Conservation (phyloP, 768 basidiomycete genomes). For the Tephrocybe sp. region DNA sequence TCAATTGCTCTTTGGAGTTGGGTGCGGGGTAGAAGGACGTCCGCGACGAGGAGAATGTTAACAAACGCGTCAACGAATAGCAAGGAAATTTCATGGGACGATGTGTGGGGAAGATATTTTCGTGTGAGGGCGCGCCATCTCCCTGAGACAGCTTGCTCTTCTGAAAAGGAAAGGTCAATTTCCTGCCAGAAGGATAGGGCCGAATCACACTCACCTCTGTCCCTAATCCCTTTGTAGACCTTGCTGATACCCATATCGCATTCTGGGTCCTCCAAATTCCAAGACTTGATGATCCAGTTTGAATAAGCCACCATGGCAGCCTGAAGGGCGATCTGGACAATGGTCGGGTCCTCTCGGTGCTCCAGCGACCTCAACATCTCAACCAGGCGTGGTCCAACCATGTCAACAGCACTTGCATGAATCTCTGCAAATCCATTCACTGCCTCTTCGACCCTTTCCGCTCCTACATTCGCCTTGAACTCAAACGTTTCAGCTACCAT, state of each 20-base stretch:
- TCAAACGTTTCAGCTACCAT: conserved; percentile 42
- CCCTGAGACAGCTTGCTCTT: conserved; percentile 41
- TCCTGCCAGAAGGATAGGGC: background rate
- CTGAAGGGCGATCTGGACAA: conserved; percentile 44
- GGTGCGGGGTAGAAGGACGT: conserved; percentile 23
- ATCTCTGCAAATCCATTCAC: conserved; percentile 22
- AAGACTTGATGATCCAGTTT: conserved; percentile 48
- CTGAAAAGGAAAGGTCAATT: conserved; percentile 18
- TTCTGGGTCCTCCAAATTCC: conserved; percentile 49
- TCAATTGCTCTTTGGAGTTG: conserved; percentile 36
- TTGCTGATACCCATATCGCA: conserved; percentile 39
- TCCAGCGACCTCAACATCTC: conserved; percentile 34
- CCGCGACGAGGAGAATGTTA: conserved; percentile 39
- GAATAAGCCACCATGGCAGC: conserved; percentile 43
- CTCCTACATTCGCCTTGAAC: conserved; percentile 9
- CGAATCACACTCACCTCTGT: conserved; percentile 26
- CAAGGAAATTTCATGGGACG: conserved; percentile 26
- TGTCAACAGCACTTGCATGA: conserved; percentile 25
- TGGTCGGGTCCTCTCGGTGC: conserved; percentile 36
- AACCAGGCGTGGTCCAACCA: conserved; percentile 32
- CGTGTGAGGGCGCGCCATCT: conserved; percentile 42
- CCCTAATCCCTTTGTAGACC: conserved; percentile 32
- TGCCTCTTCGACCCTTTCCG: conserved; percentile 4
- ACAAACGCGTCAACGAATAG: conserved; percentile 37
- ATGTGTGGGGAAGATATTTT: conserved; percentile 20